Conservation (phyloP, 2,329 filamentous ascomycete species). For the Tolypocladium amazonense region DNA sequence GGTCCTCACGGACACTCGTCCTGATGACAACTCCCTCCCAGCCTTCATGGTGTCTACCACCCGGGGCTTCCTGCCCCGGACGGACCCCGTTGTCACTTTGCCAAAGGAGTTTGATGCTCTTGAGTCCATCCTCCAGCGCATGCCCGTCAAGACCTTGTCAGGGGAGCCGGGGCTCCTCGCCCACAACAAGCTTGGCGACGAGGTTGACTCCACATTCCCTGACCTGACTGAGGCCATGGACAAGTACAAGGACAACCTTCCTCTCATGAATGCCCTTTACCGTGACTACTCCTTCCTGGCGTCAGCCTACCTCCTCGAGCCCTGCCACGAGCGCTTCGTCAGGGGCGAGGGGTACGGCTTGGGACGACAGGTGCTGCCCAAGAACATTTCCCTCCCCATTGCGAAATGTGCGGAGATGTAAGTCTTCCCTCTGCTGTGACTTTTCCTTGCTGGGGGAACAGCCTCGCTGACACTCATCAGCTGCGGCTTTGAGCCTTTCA, state of each 20-base stretch:
- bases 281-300: conserved; percentile 87
- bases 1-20: conserved; percentile 52
- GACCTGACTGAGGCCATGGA: conserved; percentile 68
- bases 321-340: conserved; percentile 67
- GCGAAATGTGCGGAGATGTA: conserved; percentile 77
- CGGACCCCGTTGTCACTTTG: conserved; percentile 50
- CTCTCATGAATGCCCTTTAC: conserved; percentile 76
- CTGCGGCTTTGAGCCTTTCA: conserved; percentile 77
- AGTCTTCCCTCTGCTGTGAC: conserved; percentile 26
- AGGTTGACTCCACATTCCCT: conserved; percentile 63
- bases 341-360: conserved; percentile 70
- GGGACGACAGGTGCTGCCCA: conserved; percentile 62
- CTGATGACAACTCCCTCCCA: conserved; percentile 51
- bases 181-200: conserved; percentile 59
- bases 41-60: conserved; percentile 73
- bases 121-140: conserved; percentile 60
- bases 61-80: conserved; percentile 63
- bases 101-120: conserved; percentile 65
- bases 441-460: background rate
- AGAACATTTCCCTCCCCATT: conserved; percentile 68
- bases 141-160: conserved; percentile 67
- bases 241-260: conserved; percentile 61
- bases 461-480: conserved; percentile 14
- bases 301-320: conserved; percentile 82
- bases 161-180: conserved; percentile 72